Conservation (phyloP, 768 basidiomycete genomes). For the Lactarius hengduanensis region DNA sequence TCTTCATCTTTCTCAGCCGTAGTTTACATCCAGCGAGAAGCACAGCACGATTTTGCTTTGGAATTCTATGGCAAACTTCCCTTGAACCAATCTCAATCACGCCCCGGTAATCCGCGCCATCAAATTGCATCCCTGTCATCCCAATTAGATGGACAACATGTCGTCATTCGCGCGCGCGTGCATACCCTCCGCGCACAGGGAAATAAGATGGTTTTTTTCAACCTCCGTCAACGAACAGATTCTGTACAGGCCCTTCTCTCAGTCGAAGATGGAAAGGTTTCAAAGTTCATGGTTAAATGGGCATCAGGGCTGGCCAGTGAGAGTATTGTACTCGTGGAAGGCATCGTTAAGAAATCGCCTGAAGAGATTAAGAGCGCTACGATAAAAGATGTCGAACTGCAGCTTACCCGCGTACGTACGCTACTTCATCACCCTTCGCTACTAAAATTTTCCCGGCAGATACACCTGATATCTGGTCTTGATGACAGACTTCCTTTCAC, state of each 20-base stretch:
- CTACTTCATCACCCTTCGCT: background rate
- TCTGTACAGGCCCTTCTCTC: conserved; percentile 84
- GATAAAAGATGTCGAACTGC: conserved; percentile 83
- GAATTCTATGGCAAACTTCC: conserved; percentile 86
- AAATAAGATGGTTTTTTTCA: conserved; percentile 93
- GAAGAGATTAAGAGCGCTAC: conserved; percentile 91
- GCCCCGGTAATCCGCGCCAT: conserved; percentile 57
- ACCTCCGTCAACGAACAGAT: conserved; percentile 82
- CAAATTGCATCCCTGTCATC: conserved; percentile 65
- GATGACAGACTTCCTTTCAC: conserved; percentile 85
- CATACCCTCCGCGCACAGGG: conserved; percentile 91
- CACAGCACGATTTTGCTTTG: conserved; percentile 64
- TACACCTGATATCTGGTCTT: conserved; percentile 78
- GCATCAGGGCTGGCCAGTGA: conserved; percentile 73
- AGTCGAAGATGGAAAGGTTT: conserved; percentile 71
- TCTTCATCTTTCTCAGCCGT: background rate
- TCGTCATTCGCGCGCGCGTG: conserved; percentile 85
- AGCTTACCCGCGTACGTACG: conserved; percentile 67
- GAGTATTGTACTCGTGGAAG: conserved; percentile 90
- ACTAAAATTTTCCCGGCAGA: conserved; percentile 41
- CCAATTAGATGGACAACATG: conserved; percentile 64
- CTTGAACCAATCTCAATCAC: conserved; percentile 86
- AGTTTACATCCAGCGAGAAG: conserved; percentile 10
- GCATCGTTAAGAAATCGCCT: conserved; percentile 70
- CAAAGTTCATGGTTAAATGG: conserved; percentile 98